Evolutionary conservation across 805 yeast genomes (phyloP).

Genomic region (Candida mattraensis): DNA sequence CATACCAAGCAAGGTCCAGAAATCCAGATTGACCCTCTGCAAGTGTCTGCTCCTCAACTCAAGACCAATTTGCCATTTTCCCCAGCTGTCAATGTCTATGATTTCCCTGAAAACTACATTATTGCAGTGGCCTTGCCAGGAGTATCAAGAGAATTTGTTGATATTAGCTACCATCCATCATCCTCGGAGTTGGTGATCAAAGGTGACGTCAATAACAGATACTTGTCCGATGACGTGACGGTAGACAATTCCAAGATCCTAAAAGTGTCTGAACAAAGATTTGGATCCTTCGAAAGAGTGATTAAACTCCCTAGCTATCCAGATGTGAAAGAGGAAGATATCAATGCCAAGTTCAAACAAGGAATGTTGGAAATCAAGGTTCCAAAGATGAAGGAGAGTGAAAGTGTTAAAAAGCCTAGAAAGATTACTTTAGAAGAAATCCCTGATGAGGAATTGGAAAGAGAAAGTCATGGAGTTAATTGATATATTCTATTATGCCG

Average conservation of each 20-base stretch:
- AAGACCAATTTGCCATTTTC: slow-evolving; percentile 48
- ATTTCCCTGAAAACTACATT: slow-evolving; percentile 43
- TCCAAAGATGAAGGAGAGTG: slow-evolving; percentile 40
- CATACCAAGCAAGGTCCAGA: slow-evolving; percentile 19
- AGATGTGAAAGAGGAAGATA: slow-evolving; percentile 50
- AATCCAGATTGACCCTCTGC: slow-evolving; percentile 38
- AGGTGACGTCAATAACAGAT: slow-evolving; percentile 45
- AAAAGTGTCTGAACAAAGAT: slow-evolving; percentile 52
- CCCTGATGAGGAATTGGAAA: slow-evolving; percentile 32
- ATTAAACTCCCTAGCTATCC: slow-evolving; percentile 56
- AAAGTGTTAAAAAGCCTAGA: slow-evolving; percentile 19
- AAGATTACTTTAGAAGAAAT: slow-evolving; percentile 30
- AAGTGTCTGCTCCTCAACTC: slow-evolving; percentile 45
- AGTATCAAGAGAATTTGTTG: slow-evolving; percentile 50
- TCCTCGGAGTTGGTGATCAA: slow-evolving; percentile 52
- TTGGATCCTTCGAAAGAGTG: slow-evolving; percentile 58
- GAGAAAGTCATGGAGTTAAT: slow-evolving; percentile 18
- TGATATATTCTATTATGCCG: neutral
- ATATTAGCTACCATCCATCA: slow-evolving; percentile 59
- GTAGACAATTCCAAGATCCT: slow-evolving; percentile 35
- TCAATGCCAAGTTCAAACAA: slow-evolving; percentile 52
- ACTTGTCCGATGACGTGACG: slow-evolving; percentile 33
- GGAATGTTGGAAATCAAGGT: slow-evolving; percentile 54
- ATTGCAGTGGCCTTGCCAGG: slow-evolving; percentile 60
- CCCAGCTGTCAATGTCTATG: slow-evolving; percentile 60